Evolutionary conservation across 495 filamentous ascomycete species (phyloP).

Genomic region (Zalerion maritima): DNA sequence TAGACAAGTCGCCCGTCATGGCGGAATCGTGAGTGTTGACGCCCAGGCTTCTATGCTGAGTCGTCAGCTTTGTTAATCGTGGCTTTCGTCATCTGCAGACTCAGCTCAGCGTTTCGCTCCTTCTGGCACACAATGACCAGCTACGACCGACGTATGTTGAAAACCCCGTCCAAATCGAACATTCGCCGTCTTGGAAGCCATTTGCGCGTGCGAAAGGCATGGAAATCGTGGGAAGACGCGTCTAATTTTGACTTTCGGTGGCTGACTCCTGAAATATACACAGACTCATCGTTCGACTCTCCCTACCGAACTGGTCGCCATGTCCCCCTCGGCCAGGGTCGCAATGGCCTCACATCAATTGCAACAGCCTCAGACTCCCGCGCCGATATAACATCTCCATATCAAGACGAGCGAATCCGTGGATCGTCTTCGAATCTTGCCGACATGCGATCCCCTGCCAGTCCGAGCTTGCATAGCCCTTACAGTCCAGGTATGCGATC

Average conservation of each 20-base stretch:
- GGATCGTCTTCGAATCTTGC: slow-evolving; percentile 37
- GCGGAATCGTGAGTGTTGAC: too few relatives aligned
- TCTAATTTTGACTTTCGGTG: too few relatives aligned
- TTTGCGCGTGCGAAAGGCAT: too few relatives aligned
- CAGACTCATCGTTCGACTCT: slow-evolving; percentile 74
- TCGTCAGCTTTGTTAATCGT: too few relatives aligned
- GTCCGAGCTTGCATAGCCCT: slow-evolving; percentile 47
- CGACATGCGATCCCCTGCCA: slow-evolving; percentile 43
- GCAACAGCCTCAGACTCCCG: slow-evolving; percentile 67
- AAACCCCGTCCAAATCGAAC: slow-evolving; percentile 16
- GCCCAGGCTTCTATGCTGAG: too few relatives aligned
- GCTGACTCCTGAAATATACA: slow-evolving; percentile 35
- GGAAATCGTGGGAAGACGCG: too few relatives aligned
- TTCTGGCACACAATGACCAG: slow-evolving; percentile 96
- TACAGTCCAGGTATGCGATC: slow-evolving; percentile 90
- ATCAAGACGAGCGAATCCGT: slow-evolving; percentile 49
- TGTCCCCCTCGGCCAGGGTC: slow-evolving; percentile 58
- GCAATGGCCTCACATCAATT: slow-evolving; percentile 61
- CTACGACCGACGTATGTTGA: slow-evolving; percentile 40
- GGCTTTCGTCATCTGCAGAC: too few relatives aligned
- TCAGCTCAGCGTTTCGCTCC: slow-evolving; percentile 52
- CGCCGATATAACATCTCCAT: slow-evolving; percentile 56
- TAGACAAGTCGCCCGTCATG: too few relatives aligned
- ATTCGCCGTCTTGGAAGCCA: too few relatives aligned
- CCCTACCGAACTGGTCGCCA: slow-evolving; percentile 73